Base-by-base conservation (phyloP, 164 flowering plant species). In the Annona squamosa region DNA sequence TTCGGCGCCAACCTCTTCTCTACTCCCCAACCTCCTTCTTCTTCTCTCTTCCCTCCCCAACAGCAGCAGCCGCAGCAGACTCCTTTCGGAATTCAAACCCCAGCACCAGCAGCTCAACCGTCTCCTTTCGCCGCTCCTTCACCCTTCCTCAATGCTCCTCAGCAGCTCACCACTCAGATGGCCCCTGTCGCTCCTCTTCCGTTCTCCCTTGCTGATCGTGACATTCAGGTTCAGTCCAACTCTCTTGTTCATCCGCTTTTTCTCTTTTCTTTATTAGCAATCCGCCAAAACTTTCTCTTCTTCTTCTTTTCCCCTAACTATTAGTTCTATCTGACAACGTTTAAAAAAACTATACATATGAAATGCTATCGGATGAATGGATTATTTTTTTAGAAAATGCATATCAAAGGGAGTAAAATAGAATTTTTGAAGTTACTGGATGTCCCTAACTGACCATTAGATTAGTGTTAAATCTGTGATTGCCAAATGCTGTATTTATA, bases 151-250 rank as follows among this genome's bases (percentile, higher is more conserved):
- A 72, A 65, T 48, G 63, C 84, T 3, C 81, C 79, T 73, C 71
- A 85, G 17, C 97, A 93, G 78, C 69, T 93, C 76, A 91, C 94
- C 3, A 95, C 99, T 82, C 99, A 95, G 80, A 93, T 95, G 99
- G 98, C 97, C 43, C 97, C 98, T 13, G 93, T 93, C 2, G 90
- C 97, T 43, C 97, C 98, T 62, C 88, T 95, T 3, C 98, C 98
- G 12, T 89, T 86, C 79, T 95, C 99, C 66, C 87, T 90, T 12
- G 90, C 98, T 44, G 97, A 95, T 84, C 93, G 99, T n/a, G 99
- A 95, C 71, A 87, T 95, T 77, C 99, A 91, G 79, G 98, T 93
- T 59, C 13, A 26, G 37, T 26, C 37, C 44, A 18, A 17, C 52
- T 45, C 61, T 63, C 59, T 16, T 1, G 17, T 13, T 69, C 75